These are phyloP conservation scores for Stromatinia cepivora DNA, from an alignment of 2,329 filamentous ascomycete species.

Conservation along the genomic window DNA sequence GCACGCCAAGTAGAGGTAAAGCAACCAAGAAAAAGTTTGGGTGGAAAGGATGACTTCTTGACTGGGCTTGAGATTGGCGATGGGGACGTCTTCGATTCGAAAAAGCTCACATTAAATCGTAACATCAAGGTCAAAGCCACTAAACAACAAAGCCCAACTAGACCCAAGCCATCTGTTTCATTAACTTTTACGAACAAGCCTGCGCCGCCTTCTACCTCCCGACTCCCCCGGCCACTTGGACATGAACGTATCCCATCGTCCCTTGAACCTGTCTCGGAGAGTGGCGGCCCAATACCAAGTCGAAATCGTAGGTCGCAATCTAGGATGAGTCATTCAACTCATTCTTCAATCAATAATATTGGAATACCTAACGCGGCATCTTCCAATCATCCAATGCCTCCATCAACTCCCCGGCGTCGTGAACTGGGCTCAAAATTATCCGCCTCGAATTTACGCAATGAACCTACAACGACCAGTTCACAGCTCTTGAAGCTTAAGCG, in stretches of 20 bases:
- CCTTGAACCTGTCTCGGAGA: conserved; percentile 92
- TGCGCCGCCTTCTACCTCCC: conserved; percentile 55
- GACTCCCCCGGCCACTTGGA: conserved; percentile 74
- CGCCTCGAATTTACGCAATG: conserved; percentile 54
- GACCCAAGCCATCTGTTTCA: conserved; percentile 75
- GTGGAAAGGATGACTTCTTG: conserved; percentile 71
- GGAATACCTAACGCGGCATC: conserved; percentile 61
- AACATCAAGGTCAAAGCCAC: conserved; percentile 85
- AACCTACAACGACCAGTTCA: conserved; percentile 64
- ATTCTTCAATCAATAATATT: conserved; percentile 67
- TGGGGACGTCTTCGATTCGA: conserved; percentile 76
- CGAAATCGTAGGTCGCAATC: conserved; percentile 64
- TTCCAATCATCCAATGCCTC: conserved; percentile 53
- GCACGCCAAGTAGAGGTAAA: conserved; percentile 49
- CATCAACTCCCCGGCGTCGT: conserved; percentile 61
- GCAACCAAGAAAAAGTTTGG: conserved; percentile 33
- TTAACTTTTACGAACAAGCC: conserved; percentile 87
- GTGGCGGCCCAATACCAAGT: conserved; percentile 68
- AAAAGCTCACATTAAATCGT: conserved; percentile 81
- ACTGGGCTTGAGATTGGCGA: conserved; percentile 84
- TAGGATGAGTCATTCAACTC: conserved; percentile 66
- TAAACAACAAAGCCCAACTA: conserved; percentile 66
- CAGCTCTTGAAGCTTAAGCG: conserved; percentile 66
- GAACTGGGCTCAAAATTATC: conserved; percentile 59
- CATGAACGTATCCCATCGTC: conserved; percentile 72